Base-by-base conservation (phyloP, 768 basidiomycete species). In the Thelephora ganbajun region DNA sequence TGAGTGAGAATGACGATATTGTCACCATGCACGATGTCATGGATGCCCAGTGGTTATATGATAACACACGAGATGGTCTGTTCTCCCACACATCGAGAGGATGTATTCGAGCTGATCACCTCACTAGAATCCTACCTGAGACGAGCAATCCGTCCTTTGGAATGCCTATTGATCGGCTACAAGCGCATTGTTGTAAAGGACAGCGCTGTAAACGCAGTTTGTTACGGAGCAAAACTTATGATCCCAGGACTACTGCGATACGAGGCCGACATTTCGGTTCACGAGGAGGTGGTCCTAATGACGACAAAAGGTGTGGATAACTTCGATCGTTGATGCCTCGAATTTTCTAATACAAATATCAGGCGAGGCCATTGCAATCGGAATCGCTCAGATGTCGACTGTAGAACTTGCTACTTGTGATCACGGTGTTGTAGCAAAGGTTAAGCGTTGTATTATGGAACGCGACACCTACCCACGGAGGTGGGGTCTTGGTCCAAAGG, bases 1-100 rank as follows among this genome's bases (percentile, higher is more conserved):
- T 97, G 77, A 88, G 85, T 44, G 96, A 99, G 69, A 92, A 89
- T 61, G 94, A 98, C 61, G 92, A 92, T 56, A 91, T 97, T 58
- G 96, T 98, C 51, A 93, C 94, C 18, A 99, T 99, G 96, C 96
- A 99, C 66, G 96, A 99, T 62, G 94, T 99, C 23, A 68, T 99
- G 67, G 96, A 99, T 63, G 96, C 96, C 11, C 96, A 98, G 58
- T 99, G 94, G 93, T 65, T 83, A 60, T 98, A 94, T 62, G 96
- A 99, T 63, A 97, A 94, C 64, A 96, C 87, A 3, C 75, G 93
- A 35, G 96, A 99, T 65, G 93, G 93, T 92, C 53, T 42, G 74
- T 62, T 7, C 48, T 33, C 46, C 22, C 34, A 33, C 35, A 51
- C 16, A 16, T 45, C 44, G 30, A 2, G n/a, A 34, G 34, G 20